These are phyloP conservation scores for Fomitopsis pinicola DNA, from an alignment of 1,284 basidiomycete genomes.

Conservation along the genomic window DNA sequence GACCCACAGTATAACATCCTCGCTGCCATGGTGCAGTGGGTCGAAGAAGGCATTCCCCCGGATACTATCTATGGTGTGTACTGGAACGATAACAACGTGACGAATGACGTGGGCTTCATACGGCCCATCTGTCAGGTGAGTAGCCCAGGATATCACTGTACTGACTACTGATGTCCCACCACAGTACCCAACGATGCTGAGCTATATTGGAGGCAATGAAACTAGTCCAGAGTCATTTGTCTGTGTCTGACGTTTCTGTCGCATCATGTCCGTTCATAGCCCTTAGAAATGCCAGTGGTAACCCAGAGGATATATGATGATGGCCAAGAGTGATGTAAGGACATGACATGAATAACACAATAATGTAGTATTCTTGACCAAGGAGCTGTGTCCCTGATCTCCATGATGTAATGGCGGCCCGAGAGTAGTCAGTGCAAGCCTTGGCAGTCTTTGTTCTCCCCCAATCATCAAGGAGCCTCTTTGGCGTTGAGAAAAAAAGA, in stretches of 20 bases:
- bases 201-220: conserved; percentile 13
- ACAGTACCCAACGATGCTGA: conserved; percentile 12
- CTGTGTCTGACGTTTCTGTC: conserved; percentile 2
- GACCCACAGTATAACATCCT: conserved; percentile 31
- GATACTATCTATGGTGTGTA: conserved; percentile 26
- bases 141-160: not conserved
- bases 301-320: no score
- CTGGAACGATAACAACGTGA: conserved; percentile 18
- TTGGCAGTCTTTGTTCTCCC: no score
- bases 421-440: no score
- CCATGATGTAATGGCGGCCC: no score
- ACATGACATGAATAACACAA: no score
- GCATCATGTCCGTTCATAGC: not conserved
- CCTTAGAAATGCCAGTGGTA: no score
- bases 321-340: no score
- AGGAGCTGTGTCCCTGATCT: no score
- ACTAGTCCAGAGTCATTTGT: conserved; percentile 9
- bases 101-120: conserved; percentile 19
- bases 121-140: conserved; percentile 23
- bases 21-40: conserved; percentile 36
- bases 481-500: not conserved
- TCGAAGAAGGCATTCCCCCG: conserved; percentile 33
- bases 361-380: no score
- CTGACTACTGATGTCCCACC: not conserved
- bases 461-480: no score